Conservation (phyloP, 805 yeast genomes). For the Candida qinlingensis region DNA sequence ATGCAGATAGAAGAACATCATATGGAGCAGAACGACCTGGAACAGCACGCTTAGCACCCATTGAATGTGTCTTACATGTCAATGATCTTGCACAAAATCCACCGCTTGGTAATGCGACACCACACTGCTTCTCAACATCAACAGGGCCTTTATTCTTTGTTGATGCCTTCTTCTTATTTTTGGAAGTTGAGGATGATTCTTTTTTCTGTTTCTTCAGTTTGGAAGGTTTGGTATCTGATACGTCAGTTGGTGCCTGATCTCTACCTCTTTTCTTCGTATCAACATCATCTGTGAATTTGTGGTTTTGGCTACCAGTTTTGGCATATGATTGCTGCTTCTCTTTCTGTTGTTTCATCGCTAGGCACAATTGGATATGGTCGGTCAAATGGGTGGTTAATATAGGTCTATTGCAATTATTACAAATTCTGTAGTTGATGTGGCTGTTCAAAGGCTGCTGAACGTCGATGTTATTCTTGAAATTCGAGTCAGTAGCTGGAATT, state of each 20-base stretch:
- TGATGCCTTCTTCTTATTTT: conserved; percentile 37
- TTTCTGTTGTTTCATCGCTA: conserved; percentile 27
- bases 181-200: conserved; percentile 14
- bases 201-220: conserved; percentile 24
- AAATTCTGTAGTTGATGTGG: conserved; percentile 39
- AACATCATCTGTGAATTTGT: background rate
- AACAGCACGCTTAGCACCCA: conserved; percentile 97
- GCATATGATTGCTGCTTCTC: conserved; percentile 6
- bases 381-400: conserved; percentile 32
- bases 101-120: conserved; percentile 91
- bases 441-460: conserved; percentile 31
- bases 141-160: conserved; percentile 74
- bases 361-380: conserved; percentile 36
- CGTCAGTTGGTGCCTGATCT: conserved; percentile 15
- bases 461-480: conserved; percentile 19
- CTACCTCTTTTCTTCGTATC: conserved; percentile 16
- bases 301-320: background rate
- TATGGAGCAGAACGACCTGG: conserved; percentile 90
- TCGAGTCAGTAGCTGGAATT: conserved; percentile 4
- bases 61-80: conserved; percentile 96
- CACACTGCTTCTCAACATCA: conserved; percentile 92
- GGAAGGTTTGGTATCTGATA: conserved; percentile 4
- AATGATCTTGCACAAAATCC: conserved; percentile 92
- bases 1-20: conserved; percentile 80
- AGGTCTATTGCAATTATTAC: conserved; percentile 44